A percentile compares a stretch with the other conserved stretches of the same genome.
Evolutionary conservation across 768 basidiomycete species (phyloP).

Genomic region (Inosperma sp.): DNA sequence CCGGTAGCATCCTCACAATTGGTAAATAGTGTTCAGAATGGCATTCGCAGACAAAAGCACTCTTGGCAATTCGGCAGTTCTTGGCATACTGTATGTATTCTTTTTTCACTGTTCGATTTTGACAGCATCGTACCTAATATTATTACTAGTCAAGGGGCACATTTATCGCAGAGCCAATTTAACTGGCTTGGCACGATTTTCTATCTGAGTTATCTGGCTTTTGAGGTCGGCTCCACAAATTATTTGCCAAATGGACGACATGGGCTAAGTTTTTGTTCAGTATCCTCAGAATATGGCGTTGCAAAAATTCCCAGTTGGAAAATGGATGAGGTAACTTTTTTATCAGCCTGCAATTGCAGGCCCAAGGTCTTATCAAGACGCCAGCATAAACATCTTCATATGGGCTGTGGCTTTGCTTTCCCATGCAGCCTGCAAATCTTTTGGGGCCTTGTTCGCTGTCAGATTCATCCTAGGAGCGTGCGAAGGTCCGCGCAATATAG

Average conservation of each 20-base stretch:
- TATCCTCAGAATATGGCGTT: too few relatives aligned
- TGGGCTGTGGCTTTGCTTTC: conserved; percentile 59
- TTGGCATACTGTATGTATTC: conserved; percentile 57
- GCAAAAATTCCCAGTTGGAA: conserved; percentile 70
- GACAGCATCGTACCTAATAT: neutral
- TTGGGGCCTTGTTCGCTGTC: conserved; percentile 57
- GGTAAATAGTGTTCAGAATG: conserved; percentile 42
- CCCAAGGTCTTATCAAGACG: neutral
- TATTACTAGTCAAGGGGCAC: conserved; percentile 42
- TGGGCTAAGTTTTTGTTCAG: too few relatives aligned
- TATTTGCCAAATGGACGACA: too few relatives aligned
- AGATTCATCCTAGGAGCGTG: conserved; percentile 67
- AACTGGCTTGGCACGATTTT: conserved; percentile 79
- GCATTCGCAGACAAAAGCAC: conserved; percentile 76
- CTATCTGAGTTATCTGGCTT: conserved; percentile 64
- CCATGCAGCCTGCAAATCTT: conserved; percentile 71
- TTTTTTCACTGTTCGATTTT: neutral
- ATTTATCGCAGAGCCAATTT: conserved; percentile 61
- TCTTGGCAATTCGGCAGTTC: conserved; percentile 64
- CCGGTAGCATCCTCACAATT: neutral
- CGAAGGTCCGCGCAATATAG: too few relatives aligned
- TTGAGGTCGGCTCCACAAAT: conserved; percentile 79
- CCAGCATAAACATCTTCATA: conserved; percentile 60
- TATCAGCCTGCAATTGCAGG: neutral
- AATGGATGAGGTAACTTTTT: conserved; percentile 66